Conservation (phyloP, 228 moss, liverwort and hornwort genomes). For the Sphagnum magellanicum region DNA sequence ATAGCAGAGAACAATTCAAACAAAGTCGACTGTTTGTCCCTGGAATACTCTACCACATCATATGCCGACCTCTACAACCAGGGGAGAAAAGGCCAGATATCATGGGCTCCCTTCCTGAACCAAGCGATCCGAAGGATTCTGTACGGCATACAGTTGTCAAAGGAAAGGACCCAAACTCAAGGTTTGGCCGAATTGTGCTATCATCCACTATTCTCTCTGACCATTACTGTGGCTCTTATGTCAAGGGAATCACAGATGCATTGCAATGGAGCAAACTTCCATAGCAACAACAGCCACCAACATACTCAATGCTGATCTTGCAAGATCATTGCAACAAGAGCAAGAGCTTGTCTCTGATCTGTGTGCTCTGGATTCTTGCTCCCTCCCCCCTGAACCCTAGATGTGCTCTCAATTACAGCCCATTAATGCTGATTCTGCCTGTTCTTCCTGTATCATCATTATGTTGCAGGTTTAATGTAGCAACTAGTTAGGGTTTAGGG, state of each 20-base stretch:
- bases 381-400: too few species aligned
- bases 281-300: too few species aligned
- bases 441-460: too few species aligned
- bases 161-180: slow-evolving; percentile 45
- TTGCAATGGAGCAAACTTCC: slow-evolving; percentile 9
- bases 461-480: too few species aligned
- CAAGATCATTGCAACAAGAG: too few species aligned
- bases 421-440: too few species aligned
- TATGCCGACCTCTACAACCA: slow-evolving; percentile 46
- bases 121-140: slow-evolving; percentile 6
- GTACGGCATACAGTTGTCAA: slow-evolving; percentile 38
- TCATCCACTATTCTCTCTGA: slow-evolving; percentile 68
- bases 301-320: too few species aligned
- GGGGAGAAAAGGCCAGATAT: slow-evolving; percentile 8
- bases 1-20: slow-evolving; percentile 26
- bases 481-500: too few species aligned
- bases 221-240: slow-evolving; percentile 42
- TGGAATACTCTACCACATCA: slow-evolving; percentile 67
- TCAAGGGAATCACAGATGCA: slow-evolving; percentile 48
- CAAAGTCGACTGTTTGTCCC: slow-evolving; percentile 57
- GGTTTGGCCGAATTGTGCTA: slow-evolving; percentile 72
- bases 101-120: slow-evolving; percentile 3
- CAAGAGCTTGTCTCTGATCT: too few species aligned
- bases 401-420: too few species aligned
- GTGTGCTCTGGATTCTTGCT: too few species aligned